Evolutionary conservation across 352 stramenopile species (phyloP).

Genomic region (Pythium chondricola): DNA sequence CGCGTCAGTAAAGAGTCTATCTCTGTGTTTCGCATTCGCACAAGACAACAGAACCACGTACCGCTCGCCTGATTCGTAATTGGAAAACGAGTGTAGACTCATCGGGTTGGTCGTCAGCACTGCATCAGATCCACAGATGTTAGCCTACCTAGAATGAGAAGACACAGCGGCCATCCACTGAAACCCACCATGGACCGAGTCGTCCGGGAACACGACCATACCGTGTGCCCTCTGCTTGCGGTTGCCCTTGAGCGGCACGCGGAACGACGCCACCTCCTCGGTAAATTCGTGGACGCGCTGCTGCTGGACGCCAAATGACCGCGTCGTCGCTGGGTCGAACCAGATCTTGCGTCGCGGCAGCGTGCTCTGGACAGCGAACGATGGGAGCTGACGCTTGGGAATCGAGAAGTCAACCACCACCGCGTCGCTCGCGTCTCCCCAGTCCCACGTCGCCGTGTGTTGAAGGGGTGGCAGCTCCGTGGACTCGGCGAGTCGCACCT

Average conservation of each 20-base stretch:
- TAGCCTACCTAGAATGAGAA: no score
- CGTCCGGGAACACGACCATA: conserved; percentile 47
- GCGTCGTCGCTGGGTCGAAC: conserved; percentile 53
- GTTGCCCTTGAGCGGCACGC: conserved; percentile 50
- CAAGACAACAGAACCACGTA: conserved; percentile 5
- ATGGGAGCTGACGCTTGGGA: conserved; percentile 12
- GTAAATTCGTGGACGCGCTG: conserved; percentile 54
- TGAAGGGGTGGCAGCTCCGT: conserved; percentile 32
- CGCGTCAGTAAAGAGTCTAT: background rate
- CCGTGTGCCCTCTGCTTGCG: conserved; percentile 46
- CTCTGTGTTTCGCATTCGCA: no score
- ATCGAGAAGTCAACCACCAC: conserved; percentile 16
- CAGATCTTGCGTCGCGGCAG: conserved; percentile 48
- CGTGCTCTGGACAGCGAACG: conserved; percentile 23
- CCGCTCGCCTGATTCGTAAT: conserved; percentile 37
- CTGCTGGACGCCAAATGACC: conserved; percentile 45
- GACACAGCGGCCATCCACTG: no score
- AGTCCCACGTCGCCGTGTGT: conserved; percentile 17
- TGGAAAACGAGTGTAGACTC: conserved; percentile 51
- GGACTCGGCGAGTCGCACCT: conserved; percentile 35
- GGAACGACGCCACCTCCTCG: conserved; percentile 60
- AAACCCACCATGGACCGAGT: conserved; percentile 50
- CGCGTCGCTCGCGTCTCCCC: conserved; percentile 7
- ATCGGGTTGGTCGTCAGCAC: conserved; percentile 49
- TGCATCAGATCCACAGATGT: conserved; percentile 4